A percentile compares a stretch with the other conserved stretches of the same genome.
Conservation (phyloP, 2,329 filamentous ascomycete species). For the Neofusicoccum laricinum region DNA sequence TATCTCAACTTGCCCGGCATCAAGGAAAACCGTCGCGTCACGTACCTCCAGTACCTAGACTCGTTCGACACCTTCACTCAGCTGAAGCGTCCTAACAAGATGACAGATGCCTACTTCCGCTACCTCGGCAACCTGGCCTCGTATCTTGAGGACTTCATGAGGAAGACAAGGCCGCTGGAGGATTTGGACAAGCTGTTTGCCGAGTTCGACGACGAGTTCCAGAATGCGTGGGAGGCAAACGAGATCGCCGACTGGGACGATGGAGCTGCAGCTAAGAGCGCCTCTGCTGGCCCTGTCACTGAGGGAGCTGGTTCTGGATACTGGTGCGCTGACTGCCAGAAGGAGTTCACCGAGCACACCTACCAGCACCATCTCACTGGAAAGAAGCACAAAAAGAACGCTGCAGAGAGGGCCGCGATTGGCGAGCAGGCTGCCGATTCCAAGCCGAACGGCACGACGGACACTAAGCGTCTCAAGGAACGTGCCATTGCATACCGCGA, state of each 20-base stretch:
- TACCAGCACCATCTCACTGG: slow-evolving; percentile 86
- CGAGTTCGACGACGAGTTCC: slow-evolving; percentile 80
- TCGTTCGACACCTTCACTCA: slow-evolving; percentile 82
- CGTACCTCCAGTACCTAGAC: slow-evolving; percentile 91
- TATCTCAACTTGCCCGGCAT: slow-evolving; percentile 87
- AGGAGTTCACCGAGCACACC: slow-evolving; percentile 93
- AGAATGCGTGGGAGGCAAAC: slow-evolving; percentile 75
- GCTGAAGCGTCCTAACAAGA: slow-evolving; percentile 78
- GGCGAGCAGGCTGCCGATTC: slow-evolving; percentile 19
- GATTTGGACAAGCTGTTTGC: slow-evolving; percentile 75
- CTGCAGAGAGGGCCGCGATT: slow-evolving; percentile 55
- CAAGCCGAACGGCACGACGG: slow-evolving; percentile 2
- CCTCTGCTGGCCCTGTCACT: slow-evolving; percentile 32
- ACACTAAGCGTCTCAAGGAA: slow-evolving; percentile 63
- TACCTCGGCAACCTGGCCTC: slow-evolving; percentile 77
- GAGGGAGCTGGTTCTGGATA: slow-evolving; percentile 65
- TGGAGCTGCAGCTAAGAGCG: slow-evolving; percentile 28
- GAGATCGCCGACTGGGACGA: slow-evolving; percentile 73
- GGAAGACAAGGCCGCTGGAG: slow-evolving; percentile 79
- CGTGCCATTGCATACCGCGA: slow-evolving; percentile 87
- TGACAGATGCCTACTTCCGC: slow-evolving; percentile 88
- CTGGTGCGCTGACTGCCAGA: slow-evolving; percentile 90
- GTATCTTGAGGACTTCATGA: slow-evolving; percentile 87
- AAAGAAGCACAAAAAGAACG: slow-evolving; percentile 89
- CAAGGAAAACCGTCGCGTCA: slow-evolving; percentile 63